Evolutionary conservation across 2,329 filamentous ascomycete genomes (phyloP).

Genomic region (Phyllosticta citrichinensis): DNA sequence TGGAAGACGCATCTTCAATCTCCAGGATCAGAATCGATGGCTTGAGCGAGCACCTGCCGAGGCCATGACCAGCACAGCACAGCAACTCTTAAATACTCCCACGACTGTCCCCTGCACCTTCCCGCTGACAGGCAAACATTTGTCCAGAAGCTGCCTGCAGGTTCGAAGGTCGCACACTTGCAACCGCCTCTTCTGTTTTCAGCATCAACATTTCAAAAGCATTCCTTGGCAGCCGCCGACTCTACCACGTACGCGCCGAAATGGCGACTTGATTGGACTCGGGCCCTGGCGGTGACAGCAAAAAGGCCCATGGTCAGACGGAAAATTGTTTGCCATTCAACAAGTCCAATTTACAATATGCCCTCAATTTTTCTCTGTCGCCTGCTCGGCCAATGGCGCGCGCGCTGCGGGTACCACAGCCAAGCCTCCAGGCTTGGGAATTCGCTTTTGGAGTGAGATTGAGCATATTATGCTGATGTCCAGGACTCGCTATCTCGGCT

Average conservation of each 20-base stretch:
- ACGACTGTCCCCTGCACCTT: background rate
- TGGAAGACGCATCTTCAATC: background rate
- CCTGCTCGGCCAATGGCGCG: background rate
- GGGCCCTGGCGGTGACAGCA: too few species aligned
- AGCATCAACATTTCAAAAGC: background rate
- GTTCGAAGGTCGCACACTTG: background rate
- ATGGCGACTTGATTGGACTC: background rate
- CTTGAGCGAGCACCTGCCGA: too few species aligned
- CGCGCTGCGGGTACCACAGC: background rate
- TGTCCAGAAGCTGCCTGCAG: background rate
- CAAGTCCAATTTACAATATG: background rate
- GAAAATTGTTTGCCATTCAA: background rate
- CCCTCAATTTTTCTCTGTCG: background rate
- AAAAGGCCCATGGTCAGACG: background rate
- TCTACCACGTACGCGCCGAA: background rate
- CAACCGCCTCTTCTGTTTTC: background rate
- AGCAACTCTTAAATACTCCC: background rate
- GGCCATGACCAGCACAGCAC: background rate
- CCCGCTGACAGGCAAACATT: background rate
- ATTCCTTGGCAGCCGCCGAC: background rate
- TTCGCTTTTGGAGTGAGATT: background rate
- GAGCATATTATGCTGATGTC: background rate
- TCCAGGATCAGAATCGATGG: background rate
- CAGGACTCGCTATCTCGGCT: background rate
- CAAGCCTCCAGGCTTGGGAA: background rate